Evolutionary conservation across 2,329 filamentous ascomycete species (phyloP), one percentile per base, ranked within the genome.

Genomic region (Colletotrichum euphorbiae): DNA sequence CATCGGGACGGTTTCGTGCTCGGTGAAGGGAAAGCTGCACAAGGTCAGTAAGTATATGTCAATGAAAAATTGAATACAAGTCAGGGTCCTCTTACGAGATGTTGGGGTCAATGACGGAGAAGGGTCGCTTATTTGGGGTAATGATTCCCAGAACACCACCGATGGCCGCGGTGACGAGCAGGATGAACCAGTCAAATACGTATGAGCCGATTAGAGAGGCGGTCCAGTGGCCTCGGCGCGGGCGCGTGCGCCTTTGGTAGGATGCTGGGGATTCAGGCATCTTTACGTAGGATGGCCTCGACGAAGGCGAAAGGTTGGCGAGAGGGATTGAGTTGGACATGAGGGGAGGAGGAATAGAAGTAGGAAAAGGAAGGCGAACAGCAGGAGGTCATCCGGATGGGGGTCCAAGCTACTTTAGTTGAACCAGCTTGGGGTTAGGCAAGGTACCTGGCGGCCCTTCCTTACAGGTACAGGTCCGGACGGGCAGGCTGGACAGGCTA

Each of bases 171-270:
- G 89, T 84, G 54, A 77, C 82, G 51, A 91, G 78, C 69, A 92
- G 87, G 54, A 92, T 80, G 19, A 92, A 77, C 92, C 92, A 95
- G 80, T 94, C 92, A 66, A 93, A 79, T 58, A 91, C 78, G 76
- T 94, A 94, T 21, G 90, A 91, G n/a, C 87, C 74, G 52, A 92
- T 69, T 46, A 82, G 73, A 24, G 68, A 70, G 9, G 60, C 54
- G 4, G 68, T 70, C 70, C 70, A 70, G 19, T 62, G 67, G 36
- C 52, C 57, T 19, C 64, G 69, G 17, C 58, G 59, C 8, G 36
- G n/a, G 19, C 59, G 70, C 28, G 68, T 52, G 43, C 69, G 67
- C 24, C 69, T 52, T 12, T 38, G 17, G 17, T 66, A 66, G 11
- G 67, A 56, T 31, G 45, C 38, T 21, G 67, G 51, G 40, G 70